Conservation (phyloP, 1,139 yeast species). For the Pneumocystis oryctolagi region DNA sequence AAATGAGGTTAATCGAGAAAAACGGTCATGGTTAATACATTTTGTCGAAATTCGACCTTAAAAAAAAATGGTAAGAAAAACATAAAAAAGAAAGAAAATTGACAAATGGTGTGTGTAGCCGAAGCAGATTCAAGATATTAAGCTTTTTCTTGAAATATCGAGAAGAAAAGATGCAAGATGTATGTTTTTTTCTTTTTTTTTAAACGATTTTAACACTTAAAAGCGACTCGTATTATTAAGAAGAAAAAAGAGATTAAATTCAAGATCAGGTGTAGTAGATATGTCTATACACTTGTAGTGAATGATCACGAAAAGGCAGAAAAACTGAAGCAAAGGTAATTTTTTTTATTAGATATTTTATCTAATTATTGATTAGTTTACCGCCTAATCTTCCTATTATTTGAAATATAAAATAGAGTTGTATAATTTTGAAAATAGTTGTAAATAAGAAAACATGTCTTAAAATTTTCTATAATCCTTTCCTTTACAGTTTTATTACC, state of each 20-base stretch:
- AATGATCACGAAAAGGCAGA: slow-evolving; percentile 95
- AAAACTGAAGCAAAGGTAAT: slow-evolving; percentile 65
- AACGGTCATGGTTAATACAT: background rate
- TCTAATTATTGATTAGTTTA: background rate
- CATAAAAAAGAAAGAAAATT: background rate
- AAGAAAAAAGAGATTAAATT: slow-evolving; percentile 87
- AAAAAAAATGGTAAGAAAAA: background rate
- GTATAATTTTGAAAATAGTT: background rate
- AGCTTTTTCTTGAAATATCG: slow-evolving; percentile 94
- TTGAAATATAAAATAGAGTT: background rate
- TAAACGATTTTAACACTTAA: slow-evolving; percentile 13
- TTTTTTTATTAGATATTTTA: background rate
- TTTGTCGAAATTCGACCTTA: background rate
- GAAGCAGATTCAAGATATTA: slow-evolving; percentile 51
- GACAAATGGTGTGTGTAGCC: slow-evolving; percentile 5
- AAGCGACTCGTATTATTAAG: slow-evolving; percentile 87
- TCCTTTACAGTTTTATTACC: background rate
- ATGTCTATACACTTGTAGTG: slow-evolving; percentile 91
- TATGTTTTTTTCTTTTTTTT: background rate
- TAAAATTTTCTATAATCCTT: background rate
- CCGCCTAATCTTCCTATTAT: background rate
- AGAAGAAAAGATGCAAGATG: slow-evolving; percentile 78
- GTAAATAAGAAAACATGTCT: background rate
- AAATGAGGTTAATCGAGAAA: background rate
- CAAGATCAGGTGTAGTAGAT: slow-evolving; percentile 94